phyloP scores from a whole-genome alignment of 305 asterid species.

The Fraxinus angustifolia region DNA sequence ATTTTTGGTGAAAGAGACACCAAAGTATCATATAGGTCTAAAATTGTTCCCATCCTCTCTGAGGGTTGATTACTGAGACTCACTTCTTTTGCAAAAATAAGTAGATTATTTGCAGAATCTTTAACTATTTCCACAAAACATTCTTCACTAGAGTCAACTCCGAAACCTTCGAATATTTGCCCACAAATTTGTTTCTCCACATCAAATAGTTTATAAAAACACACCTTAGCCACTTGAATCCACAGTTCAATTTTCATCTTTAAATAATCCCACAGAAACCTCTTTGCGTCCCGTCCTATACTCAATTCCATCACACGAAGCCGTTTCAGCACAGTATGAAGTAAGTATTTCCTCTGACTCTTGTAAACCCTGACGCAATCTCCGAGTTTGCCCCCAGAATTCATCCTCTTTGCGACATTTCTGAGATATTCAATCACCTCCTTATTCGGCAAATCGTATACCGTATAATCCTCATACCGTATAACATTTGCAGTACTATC shows the following conservation, averaged over 20 bases:
- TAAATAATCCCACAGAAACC: too few species aligned
- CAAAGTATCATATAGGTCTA: slow-evolving; percentile 37
- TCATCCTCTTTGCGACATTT: slow-evolving; percentile 24
- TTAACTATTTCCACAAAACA: slow-evolving; percentile 47
- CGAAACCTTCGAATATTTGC: slow-evolving; percentile 36
- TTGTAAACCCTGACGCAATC: too few species aligned
- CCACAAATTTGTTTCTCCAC: slow-evolving; percentile 45
- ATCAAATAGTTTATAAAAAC: slow-evolving; percentile 6
- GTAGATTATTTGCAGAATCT: slow-evolving; percentile 32
- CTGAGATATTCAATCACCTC: slow-evolving; percentile 31
- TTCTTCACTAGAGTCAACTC: slow-evolving; percentile 18
- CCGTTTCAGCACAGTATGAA: too few species aligned
- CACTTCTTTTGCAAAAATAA: slow-evolving; percentile 42
- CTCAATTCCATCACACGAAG: too few species aligned
- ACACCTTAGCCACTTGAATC: too few species aligned
- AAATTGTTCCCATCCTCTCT: slow-evolving; percentile 35
- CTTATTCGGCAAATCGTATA: slow-evolving; percentile 27
- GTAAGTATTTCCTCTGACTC: too few species aligned
- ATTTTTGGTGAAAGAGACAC: slow-evolving; percentile 24
- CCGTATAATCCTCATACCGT: slow-evolving; percentile 29
- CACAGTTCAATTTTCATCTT: too few species aligned
- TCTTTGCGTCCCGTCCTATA: too few species aligned
- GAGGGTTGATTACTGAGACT: slow-evolving; percentile 34
- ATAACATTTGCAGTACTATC: slow-evolving; percentile 37
- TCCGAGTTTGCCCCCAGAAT: too few species aligned